phyloP scores from a whole-genome alignment of 2,329 filamentous ascomycete species.

The Curvularia lunata region DNA sequence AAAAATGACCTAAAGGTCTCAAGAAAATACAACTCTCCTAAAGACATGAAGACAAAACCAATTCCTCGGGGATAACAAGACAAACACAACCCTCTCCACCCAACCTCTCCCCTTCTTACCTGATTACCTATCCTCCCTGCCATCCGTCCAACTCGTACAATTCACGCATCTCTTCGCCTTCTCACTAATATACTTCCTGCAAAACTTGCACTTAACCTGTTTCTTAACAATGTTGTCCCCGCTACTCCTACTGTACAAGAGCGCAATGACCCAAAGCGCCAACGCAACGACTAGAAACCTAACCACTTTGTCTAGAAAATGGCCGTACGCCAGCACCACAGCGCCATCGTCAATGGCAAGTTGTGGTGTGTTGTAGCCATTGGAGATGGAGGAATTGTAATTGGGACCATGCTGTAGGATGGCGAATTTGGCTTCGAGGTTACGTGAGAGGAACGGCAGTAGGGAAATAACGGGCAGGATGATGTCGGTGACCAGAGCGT shows the following conservation, averaged over 20 bases:
- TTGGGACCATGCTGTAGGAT: conserved; percentile 66
- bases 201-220: conserved; percentile 72
- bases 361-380: conserved; percentile 72
- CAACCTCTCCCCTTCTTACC: background rate
- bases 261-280: conserved; percentile 68
- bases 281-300: conserved; percentile 71
- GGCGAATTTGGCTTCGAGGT: conserved; percentile 77
- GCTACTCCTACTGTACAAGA: conserved; percentile 65
- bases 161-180: conserved; percentile 66
- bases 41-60: too few species aligned
- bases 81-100: background rate
- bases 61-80: background rate
- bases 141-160: conserved; percentile 65
- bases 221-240: conserved; percentile 74
- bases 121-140: conserved; percentile 55
- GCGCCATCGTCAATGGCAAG: conserved; percentile 75
- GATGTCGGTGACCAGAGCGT: conserved; percentile 73
- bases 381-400: conserved; percentile 46
- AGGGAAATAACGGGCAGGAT: conserved; percentile 73
- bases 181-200: conserved; percentile 66
- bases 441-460: conserved; percentile 71
- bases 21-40: background rate
- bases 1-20: too few species aligned
- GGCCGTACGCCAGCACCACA: conserved; percentile 75
- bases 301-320: conserved; percentile 68